Percentiles rank a stretch among this genome's conserved stretches.
Evolutionary conservation across 1,284 basidiomycete genomes (phyloP).

Genomic region (Amylostereum areolatum): DNA sequence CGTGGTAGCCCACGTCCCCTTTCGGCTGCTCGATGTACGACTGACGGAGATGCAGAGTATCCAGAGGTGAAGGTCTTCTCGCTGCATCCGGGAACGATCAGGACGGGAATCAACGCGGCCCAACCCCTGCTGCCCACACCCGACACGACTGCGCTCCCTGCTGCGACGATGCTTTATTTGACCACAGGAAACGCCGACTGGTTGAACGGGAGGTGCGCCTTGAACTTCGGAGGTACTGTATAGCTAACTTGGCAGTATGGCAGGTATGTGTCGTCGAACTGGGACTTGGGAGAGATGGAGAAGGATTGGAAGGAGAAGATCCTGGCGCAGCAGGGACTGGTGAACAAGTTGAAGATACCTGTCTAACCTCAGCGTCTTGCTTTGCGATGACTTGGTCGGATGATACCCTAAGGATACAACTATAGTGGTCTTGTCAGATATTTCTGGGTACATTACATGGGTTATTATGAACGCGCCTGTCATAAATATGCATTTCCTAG

Average conservation of each 20-base stretch:
- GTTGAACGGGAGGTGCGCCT: background rate
- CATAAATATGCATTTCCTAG: too few species aligned
- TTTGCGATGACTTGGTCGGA: too few species aligned
- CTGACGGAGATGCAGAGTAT: background rate
- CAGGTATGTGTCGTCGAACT: background rate
- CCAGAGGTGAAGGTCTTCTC: background rate
- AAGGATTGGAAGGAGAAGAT: conserved; percentile 1
- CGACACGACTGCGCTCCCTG: background rate
- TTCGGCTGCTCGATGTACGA: too few species aligned
- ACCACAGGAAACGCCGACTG: background rate
- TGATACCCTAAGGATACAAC: too few species aligned
- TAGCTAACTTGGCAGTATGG: background rate
- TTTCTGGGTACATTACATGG: too few species aligned
- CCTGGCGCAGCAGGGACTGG: background rate
- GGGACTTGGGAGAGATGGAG: background rate
- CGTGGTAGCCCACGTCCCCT: background rate
- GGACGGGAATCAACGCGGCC: background rate
- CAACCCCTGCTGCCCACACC: background rate
- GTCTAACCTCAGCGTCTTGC: background rate
- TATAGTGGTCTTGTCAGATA: too few species aligned
- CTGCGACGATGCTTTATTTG: background rate
- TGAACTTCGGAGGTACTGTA: background rate
- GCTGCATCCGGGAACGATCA: background rate
- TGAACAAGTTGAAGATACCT: background rate
- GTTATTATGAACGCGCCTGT: too few species aligned